Conservation (phyloP, 1,284 basidiomycete species). For the Porodaedalea pini region DNA sequence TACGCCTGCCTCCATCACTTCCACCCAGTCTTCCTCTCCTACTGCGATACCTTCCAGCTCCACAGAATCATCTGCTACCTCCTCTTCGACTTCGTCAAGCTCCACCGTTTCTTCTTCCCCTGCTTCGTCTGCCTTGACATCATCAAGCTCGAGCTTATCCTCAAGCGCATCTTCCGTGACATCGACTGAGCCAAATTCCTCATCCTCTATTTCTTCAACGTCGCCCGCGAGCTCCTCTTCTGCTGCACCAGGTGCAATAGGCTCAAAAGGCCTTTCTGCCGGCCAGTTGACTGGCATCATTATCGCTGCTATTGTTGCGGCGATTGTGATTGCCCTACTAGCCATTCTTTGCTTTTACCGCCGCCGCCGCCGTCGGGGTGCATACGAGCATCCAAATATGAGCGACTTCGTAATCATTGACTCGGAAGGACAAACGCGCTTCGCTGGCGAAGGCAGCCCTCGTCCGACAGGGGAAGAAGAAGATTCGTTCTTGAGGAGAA, state of each 20-base stretch:
- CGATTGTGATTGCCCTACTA: slow-evolving; percentile 11
- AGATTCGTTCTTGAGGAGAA: slow-evolving; percentile 18
- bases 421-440: slow-evolving; percentile 14
- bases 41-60: slow-evolving; percentile 20
- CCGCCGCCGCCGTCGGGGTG: slow-evolving; percentile 5
- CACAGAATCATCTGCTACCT: not conserved
- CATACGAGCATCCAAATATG: slow-evolving; percentile 17
- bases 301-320: slow-evolving; percentile 13
- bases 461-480: slow-evolving; percentile 19
- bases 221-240: slow-evolving; percentile 25
- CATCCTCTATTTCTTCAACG: slow-evolving; percentile 17
- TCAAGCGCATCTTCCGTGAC: not conserved
- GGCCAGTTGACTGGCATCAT: slow-evolving; percentile 17
- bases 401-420: slow-evolving; percentile 21
- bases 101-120: slow-evolving; percentile 4
- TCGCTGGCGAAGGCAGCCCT: slow-evolving; percentile 21
- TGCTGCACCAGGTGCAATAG: not conserved
- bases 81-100: slow-evolving; percentile 1
- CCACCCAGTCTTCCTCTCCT: not conserved
- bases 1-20: slow-evolving; percentile 15
- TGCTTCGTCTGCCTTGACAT: not conserved
- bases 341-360: slow-evolving; percentile 10
- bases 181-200: not conserved
- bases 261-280: slow-evolving; percentile 2
- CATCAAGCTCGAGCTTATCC: not conserved